These are phyloP conservation scores for Pseudogymnoascus sp. DNA, from an alignment of 2,329 filamentous ascomycete species.

Conservation along the genomic window DNA sequence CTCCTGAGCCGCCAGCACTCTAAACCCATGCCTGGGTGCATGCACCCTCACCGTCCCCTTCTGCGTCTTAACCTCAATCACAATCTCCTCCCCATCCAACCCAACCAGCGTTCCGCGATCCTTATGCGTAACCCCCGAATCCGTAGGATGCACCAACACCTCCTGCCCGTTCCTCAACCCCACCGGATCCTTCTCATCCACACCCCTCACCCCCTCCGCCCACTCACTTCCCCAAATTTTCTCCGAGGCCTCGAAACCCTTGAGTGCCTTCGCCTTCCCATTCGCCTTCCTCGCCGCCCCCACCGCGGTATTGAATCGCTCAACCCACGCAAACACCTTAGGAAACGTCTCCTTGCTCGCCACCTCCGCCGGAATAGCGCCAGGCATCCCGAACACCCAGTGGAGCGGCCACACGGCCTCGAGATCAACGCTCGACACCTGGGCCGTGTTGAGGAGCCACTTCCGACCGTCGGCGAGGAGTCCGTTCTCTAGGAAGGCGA, in stretches of 20 bases:
- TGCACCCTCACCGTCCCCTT: conserved; percentile 45
- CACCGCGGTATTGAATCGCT: conserved; percentile 46
- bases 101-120: conserved; percentile 49
- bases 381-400: conserved; percentile 51
- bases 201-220: conserved; percentile 33
- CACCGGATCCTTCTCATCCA: conserved; percentile 44
- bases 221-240: conserved; percentile 38
- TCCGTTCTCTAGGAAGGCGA: conserved; percentile 51
- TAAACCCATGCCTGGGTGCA: conserved; percentile 52
- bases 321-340: conserved; percentile 53
- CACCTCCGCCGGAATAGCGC: conserved; percentile 42
- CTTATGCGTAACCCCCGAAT: conserved; percentile 50
- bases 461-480: conserved; percentile 56
- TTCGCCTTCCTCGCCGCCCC: conserved; percentile 32
- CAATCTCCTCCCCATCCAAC: conserved; percentile 45
- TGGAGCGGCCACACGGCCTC: conserved; percentile 59
- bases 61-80: conserved; percentile 42
- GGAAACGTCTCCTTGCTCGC: conserved; percentile 48
- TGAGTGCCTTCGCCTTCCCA: conserved; percentile 34
- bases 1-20: conserved; percentile 29
- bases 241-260: conserved; percentile 45
- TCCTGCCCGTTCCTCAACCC: conserved; percentile 43
- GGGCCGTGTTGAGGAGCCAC: conserved; percentile 49
- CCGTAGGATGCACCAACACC: conserved; percentile 46
- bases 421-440: conserved; percentile 51